These are phyloP conservation scores for Colletotrichum graminicola DNA, from an alignment of 2,329 filamentous ascomycete species.

Conservation along the genomic window DNA sequence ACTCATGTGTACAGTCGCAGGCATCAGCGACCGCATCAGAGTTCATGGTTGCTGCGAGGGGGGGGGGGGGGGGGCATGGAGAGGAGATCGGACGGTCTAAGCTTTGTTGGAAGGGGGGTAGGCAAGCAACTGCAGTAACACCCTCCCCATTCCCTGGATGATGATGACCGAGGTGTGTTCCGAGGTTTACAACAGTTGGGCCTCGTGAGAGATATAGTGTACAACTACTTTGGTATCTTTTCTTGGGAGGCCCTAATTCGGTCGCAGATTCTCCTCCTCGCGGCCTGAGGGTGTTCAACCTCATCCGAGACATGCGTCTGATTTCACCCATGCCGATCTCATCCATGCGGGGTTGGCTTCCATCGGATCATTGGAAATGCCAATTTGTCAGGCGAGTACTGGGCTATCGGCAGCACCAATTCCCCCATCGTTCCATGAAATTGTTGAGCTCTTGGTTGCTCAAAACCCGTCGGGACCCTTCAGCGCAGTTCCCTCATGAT, in stretches of 20 bases:
- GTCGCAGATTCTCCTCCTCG: neutral
- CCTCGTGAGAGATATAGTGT: conserved; percentile 1
- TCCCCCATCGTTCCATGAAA: conserved; percentile 1
- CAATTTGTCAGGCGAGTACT: neutral
- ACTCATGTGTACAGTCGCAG: neutral
- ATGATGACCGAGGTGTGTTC: conserved; percentile 2
- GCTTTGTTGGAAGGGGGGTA: neutral
- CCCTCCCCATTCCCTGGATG: conserved; percentile 5
- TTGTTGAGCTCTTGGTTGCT: conserved; percentile 20
- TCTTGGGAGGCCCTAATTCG: neutral
- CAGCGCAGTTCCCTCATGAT: neutral
- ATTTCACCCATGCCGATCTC: neutral
- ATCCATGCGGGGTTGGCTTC: neutral
- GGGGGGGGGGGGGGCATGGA: neutral
- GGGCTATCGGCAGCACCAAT: neutral
- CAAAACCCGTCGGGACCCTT: neutral
- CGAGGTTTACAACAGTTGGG: conserved; percentile 36
- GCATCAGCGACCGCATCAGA: neutral
- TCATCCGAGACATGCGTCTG: neutral
- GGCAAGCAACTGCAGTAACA: conserved; percentile 1
- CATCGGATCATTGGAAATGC: neutral
- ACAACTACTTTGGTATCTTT: neutral
- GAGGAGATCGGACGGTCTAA: conserved; percentile 27
- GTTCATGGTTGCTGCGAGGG: neutral
- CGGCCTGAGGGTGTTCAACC: neutral